phyloP scores from a whole-genome alignment of 2,329 filamentous ascomycete genomes.

The Cladophialophora exuberans region DNA sequence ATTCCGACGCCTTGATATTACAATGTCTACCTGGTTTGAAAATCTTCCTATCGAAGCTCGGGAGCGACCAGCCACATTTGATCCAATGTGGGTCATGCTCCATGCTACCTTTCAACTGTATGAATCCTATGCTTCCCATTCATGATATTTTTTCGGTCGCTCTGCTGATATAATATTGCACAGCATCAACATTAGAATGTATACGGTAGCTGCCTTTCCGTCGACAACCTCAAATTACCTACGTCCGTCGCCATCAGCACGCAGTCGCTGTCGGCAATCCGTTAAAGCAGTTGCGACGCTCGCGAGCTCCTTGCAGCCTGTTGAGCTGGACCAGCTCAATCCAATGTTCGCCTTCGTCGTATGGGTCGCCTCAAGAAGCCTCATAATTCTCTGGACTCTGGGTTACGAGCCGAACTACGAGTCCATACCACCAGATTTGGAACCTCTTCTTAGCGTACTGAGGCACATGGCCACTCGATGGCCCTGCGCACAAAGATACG shows the following conservation, averaged over 20 bases:
- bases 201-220: conserved; percentile 18
- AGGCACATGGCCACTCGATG: conserved; percentile 15
- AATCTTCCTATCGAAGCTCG: conserved; percentile 9
- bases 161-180: neutral
- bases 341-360: conserved; percentile 19
- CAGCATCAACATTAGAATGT: conserved; percentile 20
- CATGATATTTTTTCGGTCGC: neutral
- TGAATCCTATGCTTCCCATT: neutral
- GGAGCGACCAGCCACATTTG: conserved; percentile 13
- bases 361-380: conserved; percentile 16
- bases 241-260: conserved; percentile 7
- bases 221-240: conserved; percentile 14
- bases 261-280: conserved; percentile 15
- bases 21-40: conserved; percentile 18
- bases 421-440: conserved; percentile 11
- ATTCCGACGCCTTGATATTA: conserved; percentile 15
- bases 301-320: conserved; percentile 9
- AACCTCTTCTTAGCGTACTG: conserved; percentile 13
- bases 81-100: conserved; percentile 19
- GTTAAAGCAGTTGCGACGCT: conserved; percentile 8
- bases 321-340: conserved; percentile 11
- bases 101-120: conserved; percentile 19
- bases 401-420: conserved; percentile 13
- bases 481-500: conserved; percentile 14
- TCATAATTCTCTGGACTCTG: conserved; percentile 19